A percentile compares a stretch with the other conserved stretches of the same genome.
Evolutionary conservation across 2,329 filamentous ascomycete genomes (phyloP).

Genomic region (Phyllosticta capitalensis): DNA sequence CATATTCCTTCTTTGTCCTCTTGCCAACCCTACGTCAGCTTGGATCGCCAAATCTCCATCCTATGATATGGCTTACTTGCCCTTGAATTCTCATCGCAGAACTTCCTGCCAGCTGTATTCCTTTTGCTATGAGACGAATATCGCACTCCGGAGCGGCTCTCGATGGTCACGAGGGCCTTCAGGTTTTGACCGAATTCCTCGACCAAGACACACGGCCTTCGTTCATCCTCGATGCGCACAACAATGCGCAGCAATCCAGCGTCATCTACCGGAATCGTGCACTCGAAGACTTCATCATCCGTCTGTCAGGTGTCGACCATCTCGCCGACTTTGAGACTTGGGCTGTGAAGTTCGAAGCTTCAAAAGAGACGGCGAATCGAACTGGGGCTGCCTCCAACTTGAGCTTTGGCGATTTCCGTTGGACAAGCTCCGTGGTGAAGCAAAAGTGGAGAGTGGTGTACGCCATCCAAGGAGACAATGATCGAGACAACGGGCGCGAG

Average conservation of each 20-base stretch:
- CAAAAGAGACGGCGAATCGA: background rate
- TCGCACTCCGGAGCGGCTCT: background rate
- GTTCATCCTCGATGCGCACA: constrained; percentile 8
- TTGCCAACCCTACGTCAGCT: background rate
- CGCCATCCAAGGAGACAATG: background rate
- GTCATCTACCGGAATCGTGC: constrained; percentile 4
- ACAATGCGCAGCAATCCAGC: background rate
- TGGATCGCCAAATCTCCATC: background rate
- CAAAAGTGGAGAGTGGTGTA: background rate
- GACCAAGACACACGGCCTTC: constrained; percentile 5
- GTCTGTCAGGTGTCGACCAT: background rate
- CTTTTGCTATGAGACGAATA: background rate
- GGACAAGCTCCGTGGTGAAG: constrained; percentile 3
- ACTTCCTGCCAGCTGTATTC: background rate
- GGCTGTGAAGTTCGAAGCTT: background rate
- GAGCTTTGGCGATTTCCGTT: background rate
- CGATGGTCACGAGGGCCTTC: background rate
- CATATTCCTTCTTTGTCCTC: background rate
- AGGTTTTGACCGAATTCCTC: constrained; percentile 1
- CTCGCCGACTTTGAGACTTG: background rate
- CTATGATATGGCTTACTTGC: background rate
- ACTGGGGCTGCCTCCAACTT: background rate
- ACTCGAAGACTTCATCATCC: background rate
- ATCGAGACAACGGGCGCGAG: background rate
- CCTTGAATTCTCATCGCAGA: background rate